Base-by-base conservation (phyloP, 2,329 filamentous ascomycete genomes). In the Pseudomassariella vexata region DNA sequence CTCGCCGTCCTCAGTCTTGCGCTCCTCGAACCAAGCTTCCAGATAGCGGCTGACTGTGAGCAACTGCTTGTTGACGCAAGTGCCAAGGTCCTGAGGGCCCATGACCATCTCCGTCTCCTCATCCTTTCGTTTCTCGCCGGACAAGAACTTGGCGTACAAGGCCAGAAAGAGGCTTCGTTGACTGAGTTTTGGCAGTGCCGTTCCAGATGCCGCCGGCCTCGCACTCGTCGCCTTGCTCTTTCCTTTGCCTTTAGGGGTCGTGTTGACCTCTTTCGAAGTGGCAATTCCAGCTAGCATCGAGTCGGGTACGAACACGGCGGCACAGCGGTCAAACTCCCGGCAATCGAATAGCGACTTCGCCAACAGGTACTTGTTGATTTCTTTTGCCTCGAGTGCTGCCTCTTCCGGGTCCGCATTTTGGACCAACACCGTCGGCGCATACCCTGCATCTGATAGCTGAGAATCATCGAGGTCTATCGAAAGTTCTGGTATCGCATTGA, bases 61-160 rank as follows among this genome's bases (percentile, higher is more conserved):
- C 19, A 98, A 63, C 55, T 96, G 87, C 55, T 88, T 87, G 56
- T 98, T 98, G 37, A 78, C 62, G 2, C 86, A 85, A 19, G 81
- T 80, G 2, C 89, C 88, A 10, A 87, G 79, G 58, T 98, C 92
- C 37, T 89, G 81, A 2, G 92, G 90, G 0, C 92, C 92, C 60
- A 96, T 78, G 30, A 98, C 85, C 84, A 95, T 95, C 62, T 98
- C 92, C 15, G 85, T 87, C 36, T 96, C 90, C 58, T 98, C 92
- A 48, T 95, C 86, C 59, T 90, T 95, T 43, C 86, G 79, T 67
- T 96, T 95, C 66, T 98, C 92, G 2, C 92, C 92, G 0, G 89
- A 84, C 42, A 96, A 76, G 53, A 89, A 88, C 52, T 90, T 94
- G 26, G 92, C 86, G 50, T 98, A 98, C 4, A 96, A 66, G 1